phyloP scores from a whole-genome alignment of 805 yeast genomes.

The Wickerhamiella bombiphila region DNA sequence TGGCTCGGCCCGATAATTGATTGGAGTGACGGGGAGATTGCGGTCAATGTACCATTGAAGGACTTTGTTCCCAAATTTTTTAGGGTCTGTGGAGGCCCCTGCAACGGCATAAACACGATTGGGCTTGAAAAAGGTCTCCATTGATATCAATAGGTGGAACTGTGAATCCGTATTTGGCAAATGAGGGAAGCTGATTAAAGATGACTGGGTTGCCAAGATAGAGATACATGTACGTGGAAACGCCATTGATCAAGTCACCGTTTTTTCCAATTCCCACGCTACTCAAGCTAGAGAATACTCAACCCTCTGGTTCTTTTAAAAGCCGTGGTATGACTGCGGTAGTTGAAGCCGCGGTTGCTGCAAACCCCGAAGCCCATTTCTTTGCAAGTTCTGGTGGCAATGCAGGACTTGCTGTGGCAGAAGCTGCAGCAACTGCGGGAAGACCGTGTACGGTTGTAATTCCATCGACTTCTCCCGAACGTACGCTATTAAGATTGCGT shows the following conservation, averaged over 20 bases:
- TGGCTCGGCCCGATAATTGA: conserved; percentile 41
- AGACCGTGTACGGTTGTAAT: conserved; percentile 43
- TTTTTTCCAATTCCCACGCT: conserved; percentile 60
- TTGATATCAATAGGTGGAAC: conserved; percentile 6
- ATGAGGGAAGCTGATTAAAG: too few relatives aligned
- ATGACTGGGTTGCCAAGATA: too few relatives aligned
- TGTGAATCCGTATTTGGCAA: neutral
- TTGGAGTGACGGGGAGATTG: conserved; percentile 44
- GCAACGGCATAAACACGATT: conserved; percentile 45
- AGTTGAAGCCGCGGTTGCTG: conserved; percentile 32
- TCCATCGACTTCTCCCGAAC: conserved; percentile 34
- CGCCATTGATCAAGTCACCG: conserved; percentile 61
- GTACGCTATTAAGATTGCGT: conserved; percentile 33
- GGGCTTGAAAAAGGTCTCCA: conserved; percentile 35
- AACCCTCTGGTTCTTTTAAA: conserved; percentile 89
- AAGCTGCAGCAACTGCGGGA: conserved; percentile 57
- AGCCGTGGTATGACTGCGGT: conserved; percentile 27
- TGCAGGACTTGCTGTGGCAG: conserved; percentile 95
- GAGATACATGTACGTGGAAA: conserved; percentile 18
- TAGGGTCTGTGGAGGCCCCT: conserved; percentile 53
- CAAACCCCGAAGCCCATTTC: conserved; percentile 34
- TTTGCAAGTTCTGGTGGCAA: conserved; percentile 76
- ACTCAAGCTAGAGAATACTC: conserved; percentile 71
- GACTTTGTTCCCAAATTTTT: conserved; percentile 58
- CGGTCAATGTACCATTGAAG: conserved; percentile 50